Percentiles rank a stretch among this genome's conserved stretches.
These are phyloP conservation scores for Capronia epimyces DNA, from an alignment of 2,329 filamentous ascomycete genomes.

Conservation along the genomic window DNA sequence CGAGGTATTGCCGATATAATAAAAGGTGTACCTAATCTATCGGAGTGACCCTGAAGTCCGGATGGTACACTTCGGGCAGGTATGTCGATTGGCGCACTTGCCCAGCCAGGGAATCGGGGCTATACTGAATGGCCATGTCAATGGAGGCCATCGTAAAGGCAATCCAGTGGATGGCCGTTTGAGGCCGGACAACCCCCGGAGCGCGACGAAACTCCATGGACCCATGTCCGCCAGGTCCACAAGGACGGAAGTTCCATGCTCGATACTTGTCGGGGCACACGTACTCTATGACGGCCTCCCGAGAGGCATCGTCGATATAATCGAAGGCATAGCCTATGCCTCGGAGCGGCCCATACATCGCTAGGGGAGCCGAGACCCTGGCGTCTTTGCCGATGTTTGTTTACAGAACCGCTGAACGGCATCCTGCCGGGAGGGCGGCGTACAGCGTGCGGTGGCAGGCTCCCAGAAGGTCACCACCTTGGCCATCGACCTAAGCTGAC, in stretches of 20 bases:
- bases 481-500: constrained; percentile 7
- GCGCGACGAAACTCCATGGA: not conserved
- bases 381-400: constrained; percentile 1
- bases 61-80: no score
- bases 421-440: constrained; percentile 1
- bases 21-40: not conserved
- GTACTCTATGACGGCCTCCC: not conserved
- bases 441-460: constrained; percentile 6
- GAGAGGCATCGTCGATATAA: not conserved
- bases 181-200: not conserved
- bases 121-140: no score
- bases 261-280: constrained; percentile 2
- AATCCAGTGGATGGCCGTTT: not conserved
- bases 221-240: not conserved
- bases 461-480: constrained; percentile 3
- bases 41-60: constrained; percentile 1
- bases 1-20: not conserved
- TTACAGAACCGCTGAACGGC: constrained; percentile 3
- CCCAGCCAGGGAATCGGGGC: no score
- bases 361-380: not conserved
- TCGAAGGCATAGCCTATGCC: not conserved
- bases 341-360: constrained; percentile 1
- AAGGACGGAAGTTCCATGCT: constrained; percentile 1
- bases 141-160: no score
- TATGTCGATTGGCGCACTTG: no score